Base-by-base conservation (phyloP, 805 yeast species). In the Wickerhamiella azymoides region DNA sequence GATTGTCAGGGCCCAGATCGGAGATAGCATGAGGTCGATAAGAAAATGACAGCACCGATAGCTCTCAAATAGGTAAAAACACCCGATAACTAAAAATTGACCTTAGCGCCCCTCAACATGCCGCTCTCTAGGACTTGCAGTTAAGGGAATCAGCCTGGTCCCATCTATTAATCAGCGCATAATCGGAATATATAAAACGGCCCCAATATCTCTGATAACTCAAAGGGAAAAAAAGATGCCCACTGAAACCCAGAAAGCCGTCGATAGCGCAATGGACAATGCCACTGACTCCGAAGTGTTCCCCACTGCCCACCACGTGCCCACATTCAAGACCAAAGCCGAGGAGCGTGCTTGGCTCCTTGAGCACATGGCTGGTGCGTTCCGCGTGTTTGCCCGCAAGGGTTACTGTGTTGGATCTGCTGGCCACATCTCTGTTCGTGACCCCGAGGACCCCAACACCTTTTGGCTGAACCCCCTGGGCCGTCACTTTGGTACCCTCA, bases 391-490 rank as follows among this genome's bases (percentile, higher is more conserved):
- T 60, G 86, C 84, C n/a, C 71, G 93, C 57, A 75, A 73, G 53
- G 84, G 84, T 14, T 84, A 65, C 62, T 68, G 77, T 14, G 85
- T 82, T 60, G 94, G 94, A 13, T 62, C 76, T 17, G 85, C 94
- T 0, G 95, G 95, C 18, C 95, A 84, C 59, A 84, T 84, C 48
- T 80, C 92, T 8, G 72, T 84, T 10, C 72, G 92, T 54, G 95
- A 84, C 57, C 94, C 95, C 2, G 76, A 81, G 38, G 76, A 79
- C 51, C 80, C 80, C n/a, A 60, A 68, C 39, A 81, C 89, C 2
- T 84, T 84, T 61, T 84, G 94, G 94, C 82, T 84, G 60, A 84
- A 84, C 63, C 94, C 95, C 4, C 66, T 84, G 51, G 89, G 81
- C n/a, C 72, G 70, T 52, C 94, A 84, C 62, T 84, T 81, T 60